Evolutionary conservation across 306 rosid species (phyloP), one percentile per base, ranked within the genome.

Genomic region (Begonia loranthoides): DNA sequence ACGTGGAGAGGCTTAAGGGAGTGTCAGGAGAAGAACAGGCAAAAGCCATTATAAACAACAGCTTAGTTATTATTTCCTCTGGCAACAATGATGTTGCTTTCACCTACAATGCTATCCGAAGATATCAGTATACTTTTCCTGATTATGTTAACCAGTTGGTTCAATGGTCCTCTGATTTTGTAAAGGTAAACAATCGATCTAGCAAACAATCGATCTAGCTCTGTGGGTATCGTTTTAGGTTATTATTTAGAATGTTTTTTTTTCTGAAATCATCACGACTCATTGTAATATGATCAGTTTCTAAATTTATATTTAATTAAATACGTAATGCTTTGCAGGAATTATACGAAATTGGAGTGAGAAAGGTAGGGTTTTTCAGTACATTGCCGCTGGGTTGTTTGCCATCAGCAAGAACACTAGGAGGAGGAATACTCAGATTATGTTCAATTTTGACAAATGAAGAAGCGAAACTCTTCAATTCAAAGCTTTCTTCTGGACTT

Each of bases 81-180:
- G 90, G 94, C 46, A 71, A 76, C 39, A 63, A 87, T 55, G 96
- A 87, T 69, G 70, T 83, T 39, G 79, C 92, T 9, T 78, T 78
- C 43, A 87, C 83, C 52, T 87, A 71, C 40, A 56, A 77, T n/a
- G 72, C 70, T 10, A 2, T 70, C 13, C 71, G 94, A 57, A 53
- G 54, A 43, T 5, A 43, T 39, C 55, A 70, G 0, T 80, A 73
- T 53, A 75, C 73, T 43, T 49, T 80, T 45, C 59, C 65, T 24
- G 60, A 82, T 3, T 83, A 87, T 12, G 81, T 85, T 0, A 69
- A 78, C 56, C 77, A 80, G 41, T 60, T 87, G 87, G 56, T 63
- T 52, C 38, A 66, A 45, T 59, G 73, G 3, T 84, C 94, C 21
- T 65, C 75, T 13, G 57, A 15, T 15, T 78, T 83, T 66, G 59